These are phyloP conservation scores for Sonneratia alba DNA, from an alignment of 345 rosid species.

Conservation along the genomic window DNA sequence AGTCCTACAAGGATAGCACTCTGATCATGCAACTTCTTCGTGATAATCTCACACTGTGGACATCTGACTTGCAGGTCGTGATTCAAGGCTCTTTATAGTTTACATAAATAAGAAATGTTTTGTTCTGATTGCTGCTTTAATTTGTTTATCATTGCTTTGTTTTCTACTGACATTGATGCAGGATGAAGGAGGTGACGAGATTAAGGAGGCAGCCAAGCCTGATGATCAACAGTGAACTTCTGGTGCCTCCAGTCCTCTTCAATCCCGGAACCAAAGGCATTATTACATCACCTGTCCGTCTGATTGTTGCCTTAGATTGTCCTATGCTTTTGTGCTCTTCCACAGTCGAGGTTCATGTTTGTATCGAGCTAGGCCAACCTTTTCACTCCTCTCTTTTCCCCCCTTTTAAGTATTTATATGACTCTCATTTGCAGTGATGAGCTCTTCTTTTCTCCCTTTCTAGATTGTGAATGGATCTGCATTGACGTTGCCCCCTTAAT, in stretches of 20 bases:
- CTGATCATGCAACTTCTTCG: conserved; percentile 98
- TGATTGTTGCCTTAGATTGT: conserved; percentile 20
- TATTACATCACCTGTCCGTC: conserved; percentile 29
- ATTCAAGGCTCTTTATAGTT: not conserved
- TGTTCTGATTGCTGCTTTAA: too few relatives aligned
- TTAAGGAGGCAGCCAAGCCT: conserved; percentile 71
- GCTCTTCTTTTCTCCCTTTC: not conserved
- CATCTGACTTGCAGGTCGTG: conserved; percentile 86
- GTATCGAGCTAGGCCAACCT: too few relatives aligned
- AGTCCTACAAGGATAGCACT: conserved; percentile 93
- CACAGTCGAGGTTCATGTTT: conserved; percentile 7
- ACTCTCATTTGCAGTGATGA: not conserved
- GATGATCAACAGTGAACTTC: conserved; percentile 43
- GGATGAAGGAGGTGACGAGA: conserved; percentile 85
- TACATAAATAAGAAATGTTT: too few relatives aligned
- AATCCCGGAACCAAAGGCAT: conserved; percentile 26
- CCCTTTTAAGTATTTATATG: not conserved
- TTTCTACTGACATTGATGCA: conserved; percentile 12
- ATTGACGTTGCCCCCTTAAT: too few relatives aligned
- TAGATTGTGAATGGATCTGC: not conserved
- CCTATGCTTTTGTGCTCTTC: conserved; percentile 6
- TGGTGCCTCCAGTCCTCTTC: conserved; percentile 9
- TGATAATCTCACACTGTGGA: conserved; percentile 94
- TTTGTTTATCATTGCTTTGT: not conserved
- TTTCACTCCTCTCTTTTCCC: not conserved